Base-by-base conservation (phyloP, 83 land plant genomes). In the Picea abies region DNA sequence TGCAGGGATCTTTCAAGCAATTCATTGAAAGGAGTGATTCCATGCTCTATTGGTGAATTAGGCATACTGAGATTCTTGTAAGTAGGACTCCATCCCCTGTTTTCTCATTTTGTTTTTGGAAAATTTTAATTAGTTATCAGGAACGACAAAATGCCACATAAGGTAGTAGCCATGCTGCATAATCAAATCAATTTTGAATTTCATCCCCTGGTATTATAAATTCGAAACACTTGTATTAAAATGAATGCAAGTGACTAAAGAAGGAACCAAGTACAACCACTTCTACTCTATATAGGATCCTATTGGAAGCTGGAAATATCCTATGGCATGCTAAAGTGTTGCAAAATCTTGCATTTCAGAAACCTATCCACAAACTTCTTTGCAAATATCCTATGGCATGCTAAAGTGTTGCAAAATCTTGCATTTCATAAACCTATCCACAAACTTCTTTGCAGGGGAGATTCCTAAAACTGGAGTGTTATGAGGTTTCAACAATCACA, bases 361-460 rank as follows among this genome's bases (percentile, higher is more conserved):
- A 96, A 96, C 79, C 87, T 96, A 44, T 96, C 98, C 5, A 86
- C 91, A 72, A 96, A 96, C 83, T 94, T 94, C 84, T 88, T 96
- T 16, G 83, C 90, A 7, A 32, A 26, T 64, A 32, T 60, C 17
- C 9, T 32, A 52, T 37, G 47, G 8, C 22, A 72, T 35, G 66
- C 52, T n/a, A 68, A 26, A 12, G 6, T 77, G 63, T n/a, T 83
- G 26, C 1, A 39, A 16, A 32, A 63, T 58, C 79, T 25, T 80
- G 52, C 64, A 12, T 76, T 79, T 66, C 89, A 96, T 95, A 58
- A 96, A 96, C 79, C 87, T 96, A 44, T 96, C 98, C 5, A 86
- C 91, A 72, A 96, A 96, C 83, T 94, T 94, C 84, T 88, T 96
- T 16, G 83, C 90, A 7, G 98, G 98, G 4, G 96, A 94, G 83